Percentiles rank a stretch among this genome's conserved stretches.
Evolutionary conservation across 2,329 filamentous ascomycete genomes (phyloP).

Genomic region (Cercospora sojina): DNA sequence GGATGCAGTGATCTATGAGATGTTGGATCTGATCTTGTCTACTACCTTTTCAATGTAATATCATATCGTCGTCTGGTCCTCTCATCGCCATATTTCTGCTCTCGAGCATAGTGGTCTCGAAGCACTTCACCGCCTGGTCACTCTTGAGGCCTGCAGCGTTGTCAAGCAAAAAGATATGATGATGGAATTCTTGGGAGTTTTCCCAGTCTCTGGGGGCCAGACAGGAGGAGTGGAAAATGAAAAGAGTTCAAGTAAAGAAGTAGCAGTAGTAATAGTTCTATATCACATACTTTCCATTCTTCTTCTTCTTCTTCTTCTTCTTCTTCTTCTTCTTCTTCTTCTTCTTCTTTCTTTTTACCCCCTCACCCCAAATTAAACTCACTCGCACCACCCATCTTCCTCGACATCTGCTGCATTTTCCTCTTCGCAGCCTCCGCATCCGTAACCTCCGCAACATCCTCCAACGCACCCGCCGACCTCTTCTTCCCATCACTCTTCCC

Average conservation of each 20-base stretch:
- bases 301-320: too few species aligned
- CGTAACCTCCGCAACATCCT: slow-evolving; percentile 32
- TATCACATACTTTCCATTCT: too few species aligned
- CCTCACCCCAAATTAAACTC: slow-evolving; percentile 59
- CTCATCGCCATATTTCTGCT: background rate
- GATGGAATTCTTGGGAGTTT: background rate
- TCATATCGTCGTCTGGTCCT: too few species aligned
- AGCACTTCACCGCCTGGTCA: background rate
- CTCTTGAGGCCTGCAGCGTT: background rate
- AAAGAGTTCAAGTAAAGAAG: too few species aligned
- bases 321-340: too few species aligned
- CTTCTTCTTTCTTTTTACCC: too few species aligned
- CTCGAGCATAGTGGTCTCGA: too few species aligned
- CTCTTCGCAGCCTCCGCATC: slow-evolving; percentile 50
- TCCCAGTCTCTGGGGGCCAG: background rate
- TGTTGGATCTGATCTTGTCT: too few species aligned
- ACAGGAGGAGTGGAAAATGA: background rate
- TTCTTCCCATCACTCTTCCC: slow-evolving; percentile 36
- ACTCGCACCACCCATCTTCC: slow-evolving; percentile 51
- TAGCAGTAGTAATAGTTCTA: too few species aligned
- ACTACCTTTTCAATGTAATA: too few species aligned
- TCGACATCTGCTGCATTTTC: slow-evolving; percentile 53
- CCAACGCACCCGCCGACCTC: slow-evolving; percentile 25
- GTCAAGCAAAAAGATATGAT: background rate
- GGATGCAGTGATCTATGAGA: too few species aligned